Evolutionary conservation across 2,329 filamentous ascomycete genomes (phyloP), one percentile per base, ranked within the genome.

Genomic region (Sclerotinia glacialis): DNA sequence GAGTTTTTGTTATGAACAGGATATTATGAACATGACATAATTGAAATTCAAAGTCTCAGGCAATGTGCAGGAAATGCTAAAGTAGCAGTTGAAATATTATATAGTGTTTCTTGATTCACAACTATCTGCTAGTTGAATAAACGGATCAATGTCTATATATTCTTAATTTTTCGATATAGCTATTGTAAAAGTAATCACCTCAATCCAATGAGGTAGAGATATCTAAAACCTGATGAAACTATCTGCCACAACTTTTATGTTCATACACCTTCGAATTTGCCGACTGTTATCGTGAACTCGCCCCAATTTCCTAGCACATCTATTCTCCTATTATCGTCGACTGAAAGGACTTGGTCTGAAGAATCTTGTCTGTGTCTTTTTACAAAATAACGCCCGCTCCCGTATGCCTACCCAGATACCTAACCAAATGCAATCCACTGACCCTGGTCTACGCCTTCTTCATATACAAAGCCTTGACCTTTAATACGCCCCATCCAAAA

Each of bases 391-490:
- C 73, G 70, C 73, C 71, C 69, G 71, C 72, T 74, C 72, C 72
- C 69, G 71, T 34, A 74, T 73, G 72, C 65, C 61, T 59, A 71
- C 71, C 72, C 69, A 71, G 28, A 74, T 73, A 72, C 65, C 61
- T 63, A 72, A 67, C 69, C 70, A 72, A 69, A 72, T 72, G 70
- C 69, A 70, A 68, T 66, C 70, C 60, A 53, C 37, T 67, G 54
- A 66, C 68, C 58, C 58, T 65, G 56, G 62, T 65, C 49, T 59
- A 40, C 64, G 55, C 64, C 67, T 53, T 56, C 66, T 62, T 70
- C 70, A 72, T 73, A 71, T 75, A 74, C 73, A 75, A 73, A 72
- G 70, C 72, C 44, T 69, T 70, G 64, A 71, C 68, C 70, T 69
- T 54, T 63, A 53, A 42, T 49, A 50, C 46, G 44, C 56, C 67